Evolutionary conservation across 768 basidiomycete genomes (phyloP), one percentile per base, ranked within the genome.

Genomic region (Tremella yokohamensis): DNA sequence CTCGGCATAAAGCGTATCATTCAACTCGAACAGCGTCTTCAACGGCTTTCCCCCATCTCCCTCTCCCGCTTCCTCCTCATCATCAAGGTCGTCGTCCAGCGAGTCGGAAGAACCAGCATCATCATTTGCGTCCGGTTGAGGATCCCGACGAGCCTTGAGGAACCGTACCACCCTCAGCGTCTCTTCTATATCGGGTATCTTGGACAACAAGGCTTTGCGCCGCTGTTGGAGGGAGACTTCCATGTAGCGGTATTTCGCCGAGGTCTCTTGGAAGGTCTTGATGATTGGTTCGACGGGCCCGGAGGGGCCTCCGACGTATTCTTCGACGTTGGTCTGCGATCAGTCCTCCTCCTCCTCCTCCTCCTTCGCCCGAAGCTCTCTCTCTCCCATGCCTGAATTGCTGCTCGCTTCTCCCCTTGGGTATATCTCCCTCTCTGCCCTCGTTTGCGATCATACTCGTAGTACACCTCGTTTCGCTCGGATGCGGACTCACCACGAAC

Each of bases 191-290:
- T 99, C 96, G 0, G 94, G 93, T 38, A 97, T 92, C 81, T 99
- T 98, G 61, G 90, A 88, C 66, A 92, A 87, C 3, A 97, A 81
- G 16, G 87, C 84, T 52, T 82, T 82, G 53, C 87, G 82, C 47
- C 92, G 83, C 70, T 90, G 87, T 6, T 85, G 80, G 49, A 93
- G 80, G 72, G 85, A 92, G 15, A 84, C 79, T 66, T 98, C 94
- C 94, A 99, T 98, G 79, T 94, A 97, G 50, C 89, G 87, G 81
- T 99, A 98, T 81, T 99, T 98, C 68, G 92, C 88, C 76, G 96
- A 83, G 20, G 90, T 91, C 78, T 94, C 91, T 72, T 96, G 89
- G 72, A 97, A 88, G 42, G 80, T 81, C 74, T 84, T 86, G 58
- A 99, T 81, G 0, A 87, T 83, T 24, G 78, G 79, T 72, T 97